Evolutionary conservation across 768 basidiomycete species (phyloP), one percentile per base, ranked within the genome.

Genomic region (Boletellus ananas): DNA sequence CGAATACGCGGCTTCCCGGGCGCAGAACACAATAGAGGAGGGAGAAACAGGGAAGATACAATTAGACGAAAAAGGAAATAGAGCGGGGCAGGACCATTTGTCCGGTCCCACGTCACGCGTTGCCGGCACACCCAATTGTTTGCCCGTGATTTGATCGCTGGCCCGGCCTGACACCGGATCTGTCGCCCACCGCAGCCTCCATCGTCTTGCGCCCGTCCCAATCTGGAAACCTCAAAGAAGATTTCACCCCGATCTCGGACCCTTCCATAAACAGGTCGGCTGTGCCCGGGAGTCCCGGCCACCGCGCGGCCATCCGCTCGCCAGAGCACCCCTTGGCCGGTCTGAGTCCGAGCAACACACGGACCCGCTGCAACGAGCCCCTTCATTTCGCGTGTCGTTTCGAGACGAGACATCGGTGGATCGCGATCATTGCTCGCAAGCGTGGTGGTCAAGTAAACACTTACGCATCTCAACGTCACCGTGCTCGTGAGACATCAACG

Each of bases 31-130:
- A 68, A 68, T 68, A 69, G 59, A 65, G 35, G 9, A 58, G 54
- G 52, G 56, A 65, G 58, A 69, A 69, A 67, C 61, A 37, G 63
- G 63, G 48, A 67, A 58, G 45, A 67, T 56, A 67, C 66, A 67
- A 67, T 68, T 68, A 57, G 65, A 69, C 61, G 53, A 59, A 65
- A 67, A 65, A 61, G 66, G 66, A 67, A 67, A 63, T 43, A 3
- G 20, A 57, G 47, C 20, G 51, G 54, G 51, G 40, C 36, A 50
- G 21, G 43, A 25, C 36, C 11, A 11, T 43, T 58, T 45, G 43
- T 51, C 43, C 29, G 47, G 49, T 58, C 41, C 47, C 57, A 63
- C 58, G 60, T 68, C 60, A 25, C 58, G 44, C 38, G 20, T 34
- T 66, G 59, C 58, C 60, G 65, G 58, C 52, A 55, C 34, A 52